Evolutionary conservation across 2,329 filamentous ascomycete genomes (phyloP).

Genomic region (Endocalyx cinctus): DNA sequence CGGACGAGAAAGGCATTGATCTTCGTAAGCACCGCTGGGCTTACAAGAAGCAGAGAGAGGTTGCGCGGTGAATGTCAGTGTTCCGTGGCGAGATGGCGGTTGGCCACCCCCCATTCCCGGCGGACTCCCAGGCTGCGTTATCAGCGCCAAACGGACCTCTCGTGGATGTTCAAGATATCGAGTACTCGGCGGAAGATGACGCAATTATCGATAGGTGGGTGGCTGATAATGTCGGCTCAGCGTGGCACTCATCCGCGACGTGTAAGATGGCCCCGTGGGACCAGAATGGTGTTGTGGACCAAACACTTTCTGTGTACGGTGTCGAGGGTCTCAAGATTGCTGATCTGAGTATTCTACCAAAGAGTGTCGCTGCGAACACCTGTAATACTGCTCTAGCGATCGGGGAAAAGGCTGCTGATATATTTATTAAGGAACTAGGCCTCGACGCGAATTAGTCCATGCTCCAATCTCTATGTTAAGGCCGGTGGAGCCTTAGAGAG

Average conservation of each 20-base stretch:
- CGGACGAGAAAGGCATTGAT: conserved; percentile 41
- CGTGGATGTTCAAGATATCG: too few relatives aligned
- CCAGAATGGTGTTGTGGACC: conserved; percentile 34
- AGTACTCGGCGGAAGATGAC: too few relatives aligned
- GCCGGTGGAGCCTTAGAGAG: too few relatives aligned
- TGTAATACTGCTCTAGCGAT: conserved; percentile 40
- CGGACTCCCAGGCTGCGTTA: too few relatives aligned
- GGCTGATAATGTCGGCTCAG: conserved; percentile 28
- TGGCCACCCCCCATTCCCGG: too few relatives aligned
- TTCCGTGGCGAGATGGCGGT: too few relatives aligned
- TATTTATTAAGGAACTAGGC: conserved; percentile 30
- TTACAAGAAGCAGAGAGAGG: too few relatives aligned
- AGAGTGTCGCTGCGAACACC: conserved; percentile 36
- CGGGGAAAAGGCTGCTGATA: conserved; percentile 38
- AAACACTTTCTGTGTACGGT: conserved; percentile 32
- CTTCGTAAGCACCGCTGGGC: too few relatives aligned
- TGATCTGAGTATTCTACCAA: conserved; percentile 24
- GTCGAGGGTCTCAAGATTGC: conserved; percentile 31
- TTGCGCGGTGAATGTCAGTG: too few relatives aligned
- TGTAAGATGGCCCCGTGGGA: conserved; percentile 29
- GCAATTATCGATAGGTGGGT: conserved; percentile 35
- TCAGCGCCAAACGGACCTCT: too few relatives aligned
- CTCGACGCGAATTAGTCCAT: too few relatives aligned
- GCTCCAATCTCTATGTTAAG: too few relatives aligned
- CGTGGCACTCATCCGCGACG: conserved; percentile 28